Percentiles rank a stretch among this genome's conserved stretches.
Evolutionary conservation across 106 monocot genomes (phyloP).

Genomic region (Gastrodia elata): DNA sequence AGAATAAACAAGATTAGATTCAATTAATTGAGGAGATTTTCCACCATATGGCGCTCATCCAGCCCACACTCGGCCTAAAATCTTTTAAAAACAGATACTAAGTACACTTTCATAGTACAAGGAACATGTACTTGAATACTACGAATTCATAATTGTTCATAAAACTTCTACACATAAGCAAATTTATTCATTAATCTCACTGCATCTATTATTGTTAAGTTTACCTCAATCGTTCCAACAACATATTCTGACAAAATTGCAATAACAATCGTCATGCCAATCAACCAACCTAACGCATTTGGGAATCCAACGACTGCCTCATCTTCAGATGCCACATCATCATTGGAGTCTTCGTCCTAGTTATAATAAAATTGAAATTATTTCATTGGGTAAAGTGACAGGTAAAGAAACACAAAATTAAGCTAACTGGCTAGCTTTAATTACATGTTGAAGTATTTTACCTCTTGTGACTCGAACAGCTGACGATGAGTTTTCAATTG

Average conservation of each 20-base stretch:
- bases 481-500: slow-evolving; percentile 82
- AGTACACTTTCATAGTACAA: too few relatives aligned
- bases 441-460: not conserved
- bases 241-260: slow-evolving; percentile 52
- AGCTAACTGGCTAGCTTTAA: not conserved
- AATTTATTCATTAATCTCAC: too few relatives aligned
- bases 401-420: not conserved
- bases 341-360: slow-evolving; percentile 22
- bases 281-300: slow-evolving; percentile 43
- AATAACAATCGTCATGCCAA: slow-evolving; percentile 53
- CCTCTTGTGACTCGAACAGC: slow-evolving; percentile 44
- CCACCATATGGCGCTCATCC: too few relatives aligned
- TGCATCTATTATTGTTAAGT: too few relatives aligned
- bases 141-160: too few relatives aligned
- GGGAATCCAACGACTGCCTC: slow-evolving; percentile 39
- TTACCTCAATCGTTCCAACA: slow-evolving; percentile 62
- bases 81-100: too few relatives aligned
- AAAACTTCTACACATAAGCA: too few relatives aligned
- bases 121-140: too few relatives aligned
- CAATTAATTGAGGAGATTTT: too few relatives aligned
- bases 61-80: too few relatives aligned
- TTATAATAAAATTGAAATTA: not conserved
- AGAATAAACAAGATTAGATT: too few relatives aligned
- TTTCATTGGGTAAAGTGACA: not conserved
- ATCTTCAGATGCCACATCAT: slow-evolving; percentile 31